A percentile compares a stretch with the other conserved stretches of the same genome.
phyloP scores from a whole-genome alignment of 106 monocot genomes.

The Hemerocallis citrina region DNA sequence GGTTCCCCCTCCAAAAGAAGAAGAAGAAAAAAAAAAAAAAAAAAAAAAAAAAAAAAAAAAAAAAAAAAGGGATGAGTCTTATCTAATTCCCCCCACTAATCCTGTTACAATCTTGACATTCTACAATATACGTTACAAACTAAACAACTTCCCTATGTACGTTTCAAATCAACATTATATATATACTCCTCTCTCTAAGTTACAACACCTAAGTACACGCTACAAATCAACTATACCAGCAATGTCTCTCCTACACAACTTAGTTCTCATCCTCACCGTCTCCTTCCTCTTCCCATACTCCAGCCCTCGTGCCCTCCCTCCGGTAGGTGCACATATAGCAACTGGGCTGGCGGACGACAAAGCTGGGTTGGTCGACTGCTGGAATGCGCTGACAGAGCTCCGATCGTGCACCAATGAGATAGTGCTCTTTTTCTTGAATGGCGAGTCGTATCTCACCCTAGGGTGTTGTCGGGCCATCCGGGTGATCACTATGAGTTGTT shows the following conservation, averaged over 20 bases:
- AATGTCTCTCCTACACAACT: conserved; percentile 10
- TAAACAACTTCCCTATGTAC: no score
- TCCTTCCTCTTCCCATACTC: not conserved
- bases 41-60: no score
- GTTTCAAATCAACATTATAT: no score
- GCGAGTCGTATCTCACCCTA: conserved; percentile 21
- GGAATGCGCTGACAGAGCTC: conserved; percentile 23
- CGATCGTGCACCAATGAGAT: conserved; percentile 26
- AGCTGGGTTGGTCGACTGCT: conserved; percentile 15
- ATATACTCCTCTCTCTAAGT: no score
- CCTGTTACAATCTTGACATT: no score
- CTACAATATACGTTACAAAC: no score
- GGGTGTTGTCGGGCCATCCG: conserved; percentile 25
- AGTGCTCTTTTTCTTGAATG: conserved; percentile 25
- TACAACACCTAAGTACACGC: no score
- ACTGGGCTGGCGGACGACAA: not conserved
- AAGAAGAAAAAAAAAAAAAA: no score
- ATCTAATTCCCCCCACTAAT: no score
- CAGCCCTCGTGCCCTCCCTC: not conserved
- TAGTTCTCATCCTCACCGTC: not conserved
- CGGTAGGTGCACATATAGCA: not conserved
- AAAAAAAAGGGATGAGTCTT: no score
- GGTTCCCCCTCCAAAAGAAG: no score
- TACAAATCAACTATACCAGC: no score
- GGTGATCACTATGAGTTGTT: conserved; percentile 19